Conservation (phyloP, 768 basidiomycete genomes). For the Termitomyces sp. region DNA sequence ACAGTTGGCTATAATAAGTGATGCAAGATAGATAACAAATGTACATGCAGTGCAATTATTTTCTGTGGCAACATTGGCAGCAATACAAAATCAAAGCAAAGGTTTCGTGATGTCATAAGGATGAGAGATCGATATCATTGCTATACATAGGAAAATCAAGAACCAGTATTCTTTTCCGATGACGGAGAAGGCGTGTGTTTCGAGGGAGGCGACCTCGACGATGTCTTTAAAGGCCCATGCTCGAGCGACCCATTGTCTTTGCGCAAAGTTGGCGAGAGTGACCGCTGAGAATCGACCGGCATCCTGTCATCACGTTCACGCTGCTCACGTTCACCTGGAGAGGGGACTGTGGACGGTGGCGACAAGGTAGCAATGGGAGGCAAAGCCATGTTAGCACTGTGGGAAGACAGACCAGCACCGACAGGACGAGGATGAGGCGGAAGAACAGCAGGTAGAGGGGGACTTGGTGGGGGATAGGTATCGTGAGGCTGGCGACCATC, state of each 20-base stretch:
- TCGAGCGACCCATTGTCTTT: constrained; percentile 35
- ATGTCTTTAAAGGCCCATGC: constrained; percentile 33
- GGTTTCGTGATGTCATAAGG: neutral
- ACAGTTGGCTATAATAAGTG: neutral
- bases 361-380: constrained; percentile 70
- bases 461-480: constrained; percentile 40
- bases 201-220: constrained; percentile 43
- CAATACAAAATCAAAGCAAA: neutral
- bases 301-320: constrained; percentile 46
- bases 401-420: constrained; percentile 44
- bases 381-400: constrained; percentile 41
- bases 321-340: constrained; percentile 40
- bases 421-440: constrained; percentile 75
- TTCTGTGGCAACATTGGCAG: neutral
- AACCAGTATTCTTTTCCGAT: constrained; percentile 34
- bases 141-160: constrained; percentile 9
- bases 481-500: constrained; percentile 51
- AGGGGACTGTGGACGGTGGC: constrained; percentile 51
- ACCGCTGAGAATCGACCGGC: constrained; percentile 47
- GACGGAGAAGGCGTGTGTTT: constrained; percentile 55
- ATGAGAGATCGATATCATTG: too few species aligned
- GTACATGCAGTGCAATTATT: constrained; percentile 4
- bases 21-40: constrained; percentile 8
- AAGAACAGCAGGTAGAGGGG: constrained; percentile 53
- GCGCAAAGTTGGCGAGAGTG: constrained; percentile 45